phyloP scores from a whole-genome alignment of 2,329 filamentous ascomycete species.

The Cercospora janseana region DNA sequence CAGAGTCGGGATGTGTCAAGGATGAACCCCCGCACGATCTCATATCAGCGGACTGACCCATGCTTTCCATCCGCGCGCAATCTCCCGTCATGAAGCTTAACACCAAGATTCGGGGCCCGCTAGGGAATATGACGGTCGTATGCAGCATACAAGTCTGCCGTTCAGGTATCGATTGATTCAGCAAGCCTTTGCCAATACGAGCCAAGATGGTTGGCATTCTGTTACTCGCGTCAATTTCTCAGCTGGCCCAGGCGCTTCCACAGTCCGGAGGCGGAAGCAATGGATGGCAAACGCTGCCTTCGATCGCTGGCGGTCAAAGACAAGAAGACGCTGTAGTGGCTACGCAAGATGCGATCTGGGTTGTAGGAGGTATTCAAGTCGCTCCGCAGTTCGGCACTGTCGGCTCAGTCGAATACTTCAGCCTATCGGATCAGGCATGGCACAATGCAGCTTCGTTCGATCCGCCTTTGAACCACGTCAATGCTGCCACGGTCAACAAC shows the following conservation, averaged over 20 bases:
- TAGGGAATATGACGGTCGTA: no score
- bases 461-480: constrained; percentile 11
- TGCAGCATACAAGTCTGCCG: no score
- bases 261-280: background rate
- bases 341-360: constrained; percentile 8
- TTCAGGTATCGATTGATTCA: no score
- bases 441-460: constrained; percentile 7
- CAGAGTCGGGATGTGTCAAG: no score
- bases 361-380: constrained; percentile 6
- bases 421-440: constrained; percentile 4
- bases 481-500: constrained; percentile 5
- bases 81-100: no score
- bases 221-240: background rate
- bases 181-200: no score
- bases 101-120: no score
- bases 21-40: no score
- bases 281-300: constrained; percentile 5
- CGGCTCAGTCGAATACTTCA: constrained; percentile 13
- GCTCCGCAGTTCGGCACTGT: background rate
- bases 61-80: no score
- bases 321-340: constrained; percentile 16
- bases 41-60: no score
- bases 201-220: background rate
- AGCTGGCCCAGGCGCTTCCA: background rate
- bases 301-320: constrained; percentile 6